Percentiles rank a stretch among this genome's conserved stretches.
These are phyloP conservation scores for Oenanthe javanica DNA, from an alignment of 140 eudicot species.

Conservation along the genomic window DNA sequence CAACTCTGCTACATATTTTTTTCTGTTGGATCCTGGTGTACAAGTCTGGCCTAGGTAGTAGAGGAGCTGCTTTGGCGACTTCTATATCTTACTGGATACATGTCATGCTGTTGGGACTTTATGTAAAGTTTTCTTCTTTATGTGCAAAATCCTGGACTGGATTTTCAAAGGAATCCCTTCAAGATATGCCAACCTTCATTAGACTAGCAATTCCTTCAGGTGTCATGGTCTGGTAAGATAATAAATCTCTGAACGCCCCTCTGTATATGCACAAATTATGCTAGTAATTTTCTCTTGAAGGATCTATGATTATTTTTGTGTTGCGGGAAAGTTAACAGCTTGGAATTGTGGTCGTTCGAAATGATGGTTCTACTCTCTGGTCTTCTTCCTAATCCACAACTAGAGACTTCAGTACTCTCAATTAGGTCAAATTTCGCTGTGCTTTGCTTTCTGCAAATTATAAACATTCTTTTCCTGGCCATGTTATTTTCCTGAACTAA, in stretches of 20 bases:
- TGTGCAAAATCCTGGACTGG: conserved; percentile 34
- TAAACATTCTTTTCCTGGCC: neutral
- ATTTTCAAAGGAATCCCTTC: conserved; percentile 20
- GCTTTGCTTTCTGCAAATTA: neutral
- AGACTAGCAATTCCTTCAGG: conserved; percentile 47
- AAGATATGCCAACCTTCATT: conserved; percentile 18
- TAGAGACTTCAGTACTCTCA: conserved; percentile 1
- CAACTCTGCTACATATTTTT: conserved; percentile 23
- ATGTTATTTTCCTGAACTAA: neutral
- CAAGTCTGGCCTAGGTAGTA: conserved; percentile 25
- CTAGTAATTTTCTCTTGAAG: neutral
- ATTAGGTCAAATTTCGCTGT: neutral
- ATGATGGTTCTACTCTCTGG: conserved; percentile 12
- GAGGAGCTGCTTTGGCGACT: conserved; percentile 42
- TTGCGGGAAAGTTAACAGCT: conserved; percentile 3
- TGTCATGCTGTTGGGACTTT: conserved; percentile 14
- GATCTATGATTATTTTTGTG: neutral
- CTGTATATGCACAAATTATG: neutral
- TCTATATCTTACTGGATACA: conserved; percentile 33
- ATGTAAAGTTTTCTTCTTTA: conserved; percentile 8
- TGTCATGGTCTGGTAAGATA: conserved; percentile 42
- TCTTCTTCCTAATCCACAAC: conserved; percentile 13
- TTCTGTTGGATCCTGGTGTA: conserved; percentile 32
- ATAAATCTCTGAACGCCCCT: neutral
- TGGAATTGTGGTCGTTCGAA: conserved; percentile 10